Conservation (phyloP, 2,329 filamentous ascomycete genomes). For the Hymenoscyphus infarciens region DNA sequence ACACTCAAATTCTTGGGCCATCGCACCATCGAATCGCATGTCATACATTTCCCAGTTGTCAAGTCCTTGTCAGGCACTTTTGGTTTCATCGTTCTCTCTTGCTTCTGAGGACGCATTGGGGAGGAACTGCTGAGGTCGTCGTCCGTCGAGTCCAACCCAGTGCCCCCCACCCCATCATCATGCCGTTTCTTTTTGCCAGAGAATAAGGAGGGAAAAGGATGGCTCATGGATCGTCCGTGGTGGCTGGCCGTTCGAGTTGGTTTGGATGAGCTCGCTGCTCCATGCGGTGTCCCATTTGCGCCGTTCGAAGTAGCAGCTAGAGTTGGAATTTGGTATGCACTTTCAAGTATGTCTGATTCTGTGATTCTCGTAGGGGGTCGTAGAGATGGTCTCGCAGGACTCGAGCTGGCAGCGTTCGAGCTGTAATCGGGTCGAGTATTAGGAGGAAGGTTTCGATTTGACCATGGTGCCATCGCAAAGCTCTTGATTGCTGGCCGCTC, state of each 20-base stretch:
- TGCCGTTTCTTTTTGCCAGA: slow-evolving; percentile 53
- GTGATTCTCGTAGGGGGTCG: slow-evolving; percentile 26
- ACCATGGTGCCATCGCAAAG: slow-evolving; percentile 35
- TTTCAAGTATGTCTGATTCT: slow-evolving; percentile 34
- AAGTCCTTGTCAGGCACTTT: slow-evolving; percentile 54
- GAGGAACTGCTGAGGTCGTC: slow-evolving; percentile 38
- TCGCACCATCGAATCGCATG: slow-evolving; percentile 74
- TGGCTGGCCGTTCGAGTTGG: slow-evolving; percentile 21
- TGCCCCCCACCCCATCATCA: slow-evolving; percentile 37
- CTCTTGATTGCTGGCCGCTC: slow-evolving; percentile 17
- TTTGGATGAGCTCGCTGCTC: slow-evolving; percentile 19
- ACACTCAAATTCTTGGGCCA: slow-evolving; percentile 72
- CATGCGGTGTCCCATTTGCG: slow-evolving; percentile 9
- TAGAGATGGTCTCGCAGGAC: slow-evolving; percentile 18
- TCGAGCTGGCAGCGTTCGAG: slow-evolving; percentile 11
- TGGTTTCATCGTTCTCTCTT: slow-evolving; percentile 32
- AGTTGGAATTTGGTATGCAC: slow-evolving; percentile 33
- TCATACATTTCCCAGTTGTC: slow-evolving; percentile 74
- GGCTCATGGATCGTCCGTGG: slow-evolving; percentile 61
- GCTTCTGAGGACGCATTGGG: slow-evolving; percentile 6
- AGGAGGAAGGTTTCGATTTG: slow-evolving; percentile 30
- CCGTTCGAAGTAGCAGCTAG: slow-evolving; percentile 20
- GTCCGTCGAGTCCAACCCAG: slow-evolving; percentile 45
- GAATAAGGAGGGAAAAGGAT: slow-evolving; percentile 74
- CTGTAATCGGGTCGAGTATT: slow-evolving; percentile 22